These are phyloP conservation scores for Puccinia coronata DNA, from an alignment of 1,284 basidiomycete species.

Conservation along the genomic window DNA sequence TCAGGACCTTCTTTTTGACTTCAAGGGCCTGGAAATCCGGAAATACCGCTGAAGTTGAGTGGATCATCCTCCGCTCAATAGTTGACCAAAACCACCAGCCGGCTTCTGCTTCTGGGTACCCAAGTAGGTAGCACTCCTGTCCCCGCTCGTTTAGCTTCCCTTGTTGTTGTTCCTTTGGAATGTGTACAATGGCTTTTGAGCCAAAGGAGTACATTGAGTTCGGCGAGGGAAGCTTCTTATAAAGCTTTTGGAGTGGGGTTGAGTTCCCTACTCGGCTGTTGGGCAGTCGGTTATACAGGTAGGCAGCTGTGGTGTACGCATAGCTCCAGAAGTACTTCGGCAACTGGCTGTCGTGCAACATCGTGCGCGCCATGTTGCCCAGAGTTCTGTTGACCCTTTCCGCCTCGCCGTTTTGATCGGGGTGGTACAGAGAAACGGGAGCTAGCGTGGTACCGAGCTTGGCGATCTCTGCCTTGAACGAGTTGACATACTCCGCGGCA, in stretches of 20 bases:
- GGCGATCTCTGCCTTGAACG: not conserved
- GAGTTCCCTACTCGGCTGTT: not conserved
- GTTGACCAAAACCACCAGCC: conserved; percentile 24
- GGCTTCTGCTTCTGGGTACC: not conserved
- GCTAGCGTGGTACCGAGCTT: not conserved
- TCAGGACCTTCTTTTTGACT: not conserved
- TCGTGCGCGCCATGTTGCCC: not conserved
- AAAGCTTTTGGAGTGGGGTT: not conserved
- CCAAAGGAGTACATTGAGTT: not conserved
- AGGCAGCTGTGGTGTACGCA: not conserved
- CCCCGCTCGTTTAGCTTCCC: not conserved
- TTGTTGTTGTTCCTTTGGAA: not conserved
- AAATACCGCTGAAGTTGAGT: conserved; percentile 12
- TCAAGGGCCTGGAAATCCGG: not conserved
- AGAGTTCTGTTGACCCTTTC: not conserved
- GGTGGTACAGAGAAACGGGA: not conserved
- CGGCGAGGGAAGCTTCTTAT: not conserved
- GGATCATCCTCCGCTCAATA: not conserved
- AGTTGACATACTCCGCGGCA: not conserved
- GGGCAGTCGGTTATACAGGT: not conserved
- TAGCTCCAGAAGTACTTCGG: not conserved
- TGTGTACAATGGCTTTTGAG: not conserved
- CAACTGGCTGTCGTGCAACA: not conserved
- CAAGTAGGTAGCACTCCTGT: conserved; percentile 3
- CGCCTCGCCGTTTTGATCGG: conserved; percentile 16